A percentile compares a stretch with the other conserved stretches of the same genome.
Evolutionary conservation across 257 asterid genomes (phyloP).

Genomic region (Coffea eugenioides): DNA sequence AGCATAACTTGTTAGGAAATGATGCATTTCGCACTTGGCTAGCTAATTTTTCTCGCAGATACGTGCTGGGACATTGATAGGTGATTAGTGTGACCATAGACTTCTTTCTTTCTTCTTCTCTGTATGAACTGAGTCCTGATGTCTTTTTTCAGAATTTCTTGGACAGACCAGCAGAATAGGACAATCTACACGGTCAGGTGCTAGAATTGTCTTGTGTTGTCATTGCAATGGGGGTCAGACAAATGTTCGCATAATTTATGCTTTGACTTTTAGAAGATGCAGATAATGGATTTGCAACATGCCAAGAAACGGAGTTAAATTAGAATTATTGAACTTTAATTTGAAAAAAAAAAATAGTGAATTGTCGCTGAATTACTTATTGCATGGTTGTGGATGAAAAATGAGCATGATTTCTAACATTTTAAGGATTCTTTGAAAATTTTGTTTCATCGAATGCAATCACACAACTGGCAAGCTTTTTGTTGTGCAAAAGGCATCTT

Average conservation of each 20-base stretch:
- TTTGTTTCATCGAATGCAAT: too few relatives aligned
- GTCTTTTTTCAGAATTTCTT: not conserved
- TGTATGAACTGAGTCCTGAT: not conserved
- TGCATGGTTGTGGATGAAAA: not conserved
- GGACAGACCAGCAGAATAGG: not conserved
- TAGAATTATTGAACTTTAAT: not conserved
- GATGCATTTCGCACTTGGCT: not conserved
- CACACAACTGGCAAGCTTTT: not conserved
- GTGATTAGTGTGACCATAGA: not conserved
- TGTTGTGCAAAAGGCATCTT: not conserved
- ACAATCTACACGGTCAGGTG: not conserved
- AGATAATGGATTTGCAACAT: not conserved
- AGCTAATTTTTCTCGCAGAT: not conserved
- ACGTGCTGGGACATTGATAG: not conserved
- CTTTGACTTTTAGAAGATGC: not conserved
- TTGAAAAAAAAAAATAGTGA: not conserved
- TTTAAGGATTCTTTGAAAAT: too few relatives aligned
- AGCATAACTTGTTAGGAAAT: not conserved
- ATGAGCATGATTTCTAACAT: too few relatives aligned
- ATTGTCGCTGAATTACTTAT: not conserved
- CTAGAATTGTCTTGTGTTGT: not conserved
- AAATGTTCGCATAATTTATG: not conserved
- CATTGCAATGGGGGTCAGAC: not conserved
- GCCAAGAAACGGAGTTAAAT: not conserved
- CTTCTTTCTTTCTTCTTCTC: too few relatives aligned